Base-by-base conservation (phyloP, 2,329 filamentous ascomycete genomes). In the Clarireedia sp. region DNA sequence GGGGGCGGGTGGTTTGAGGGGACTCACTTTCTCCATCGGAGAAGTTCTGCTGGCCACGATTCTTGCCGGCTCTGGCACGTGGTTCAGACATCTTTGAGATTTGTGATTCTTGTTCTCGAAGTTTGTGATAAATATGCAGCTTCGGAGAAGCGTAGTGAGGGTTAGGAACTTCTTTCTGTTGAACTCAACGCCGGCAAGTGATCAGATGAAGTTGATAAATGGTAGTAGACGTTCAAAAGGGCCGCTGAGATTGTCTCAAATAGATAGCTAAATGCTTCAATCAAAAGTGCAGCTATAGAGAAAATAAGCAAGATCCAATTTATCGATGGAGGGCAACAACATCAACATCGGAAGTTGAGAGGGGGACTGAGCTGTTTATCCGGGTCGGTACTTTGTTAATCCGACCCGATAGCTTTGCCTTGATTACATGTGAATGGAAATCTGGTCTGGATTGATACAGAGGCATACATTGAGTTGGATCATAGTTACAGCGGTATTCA, bases 31-130 rank as follows among this genome's bases (percentile, higher is more conserved):
- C 88, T 68, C 80, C 80, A 56, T 81, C 77, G 59, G 76, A 78
- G 71, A 94, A 92, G 70, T 89, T 91, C 78, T 90, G 87, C 71
- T 89, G 87, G 61, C 85, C 86, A 71, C 90, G 86, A 75, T 90
- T 89, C 67, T 89, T 86, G 68, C 85, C 86, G 66, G 86, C 83
- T 66, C 87, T 81, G 58, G 87, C 87, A 67, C 87, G 79, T 60
- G 86, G 87, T 74, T 91, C 87, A 76, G 89, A 89, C 69, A 55
- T 55, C 24, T 43, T 50, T 6, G 2, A 14, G 21, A 7, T 24
- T 40, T 46, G 2, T 9, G 8, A 7, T 40, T 14, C 43, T 47
- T 8, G 21, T 3, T 43, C 17, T 41, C 19, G 3, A 26, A 14
- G 29, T 33, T 33, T 12, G 29, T 33, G 3, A 10, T 33, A 33